Percentiles rank a stretch among this genome's conserved stretches.
These are phyloP conservation scores for Arthrobotrys sphaeroides DNA, from an alignment of 2,329 filamentous ascomycete species.

Conservation along the genomic window DNA sequence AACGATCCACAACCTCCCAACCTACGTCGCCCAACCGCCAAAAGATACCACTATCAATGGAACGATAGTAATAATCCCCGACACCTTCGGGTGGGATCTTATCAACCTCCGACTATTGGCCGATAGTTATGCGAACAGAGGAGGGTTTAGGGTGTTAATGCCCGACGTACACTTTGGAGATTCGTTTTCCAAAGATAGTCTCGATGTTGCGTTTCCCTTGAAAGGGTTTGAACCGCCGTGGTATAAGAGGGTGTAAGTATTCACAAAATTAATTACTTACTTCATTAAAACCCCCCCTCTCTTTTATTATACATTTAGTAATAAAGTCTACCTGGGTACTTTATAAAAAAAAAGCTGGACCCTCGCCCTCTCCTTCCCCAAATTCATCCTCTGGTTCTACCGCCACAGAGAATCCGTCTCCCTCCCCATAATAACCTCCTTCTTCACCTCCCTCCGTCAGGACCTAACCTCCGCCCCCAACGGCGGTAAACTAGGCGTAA, in stretches of 20 bases:
- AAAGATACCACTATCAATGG: slow-evolving; percentile 61
- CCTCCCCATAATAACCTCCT: slow-evolving; percentile 54
- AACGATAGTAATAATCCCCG: slow-evolving; percentile 67
- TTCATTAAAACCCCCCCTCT: too few relatives aligned
- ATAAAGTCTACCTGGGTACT: background rate
- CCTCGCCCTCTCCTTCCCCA: slow-evolving; percentile 18
- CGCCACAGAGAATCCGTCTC: slow-evolving; percentile 53
- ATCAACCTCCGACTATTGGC: slow-evolving; percentile 67
- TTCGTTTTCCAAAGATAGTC: slow-evolving; percentile 26
- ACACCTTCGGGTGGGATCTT: slow-evolving; percentile 68
- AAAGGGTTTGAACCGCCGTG: slow-evolving; percentile 35
- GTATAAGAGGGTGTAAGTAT: slow-evolving; percentile 29
- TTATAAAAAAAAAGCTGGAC: background rate
- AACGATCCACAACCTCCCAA: slow-evolving; percentile 65
- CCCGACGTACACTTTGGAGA: slow-evolving; percentile 69
- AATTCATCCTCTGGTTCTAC: slow-evolving; percentile 51
- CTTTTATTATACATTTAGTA: background rate
- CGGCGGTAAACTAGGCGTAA: slow-evolving; percentile 64
- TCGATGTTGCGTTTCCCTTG: slow-evolving; percentile 29
- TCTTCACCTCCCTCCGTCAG: slow-evolving; percentile 54
- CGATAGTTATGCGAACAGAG: slow-evolving; percentile 67
- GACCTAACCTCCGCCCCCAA: slow-evolving; percentile 29
- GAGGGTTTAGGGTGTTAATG: slow-evolving; percentile 66
- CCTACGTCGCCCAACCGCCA: slow-evolving; percentile 64
- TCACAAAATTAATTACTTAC: background rate